Evolutionary conservation across 306 rosid genomes (phyloP), one percentile per base, ranked within the genome.

Genomic region (Inga laurina): DNA sequence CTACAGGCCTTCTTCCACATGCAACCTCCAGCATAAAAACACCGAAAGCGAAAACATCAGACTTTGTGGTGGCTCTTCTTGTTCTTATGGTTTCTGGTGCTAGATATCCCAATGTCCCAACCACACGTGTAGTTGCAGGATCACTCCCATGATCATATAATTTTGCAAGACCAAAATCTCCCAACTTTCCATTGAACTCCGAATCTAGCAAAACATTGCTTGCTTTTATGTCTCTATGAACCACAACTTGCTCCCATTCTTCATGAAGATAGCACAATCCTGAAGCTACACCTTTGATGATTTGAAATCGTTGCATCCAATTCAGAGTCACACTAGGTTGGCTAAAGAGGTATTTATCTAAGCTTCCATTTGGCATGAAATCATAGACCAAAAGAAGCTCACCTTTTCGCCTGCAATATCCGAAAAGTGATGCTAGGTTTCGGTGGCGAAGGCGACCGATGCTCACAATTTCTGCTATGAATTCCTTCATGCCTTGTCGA

Each of bases 121-220:
- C 97, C 41, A 93, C 86, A 43, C 76, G 90, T 14, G 97, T 93
- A 5, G 97, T 93, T 61, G 84, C 83, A 35, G 92, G 92, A 75
- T 93, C 83, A 35, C 76, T 79, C 1, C 92, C 97, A 45, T 88
- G 97, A 22, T 93, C 94, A 24, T 84, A 82, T 41, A 91, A 66
- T 43, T 84, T 91, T 4, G 97, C 87, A 39, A 91, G 93, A 37
- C 97, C 94, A 52, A 93, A 93, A 81, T 91, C 97, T 5, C 93
- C 97, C 54, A 91, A 83, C 32, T 88, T 85, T 3, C 90, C 97
- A 18, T 68, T 68, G 21, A 68, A 37, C 10, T 68, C 27, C 0
- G 15, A 15, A 32, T 68, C 48, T 15, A 68, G 24, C 12, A 68
- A 1, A 19, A 68, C 14, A 37, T 68, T 68, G 48, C 46, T 68